Conservation (phyloP, 2,329 filamentous ascomycete genomes). For the Aspergillus sp. region DNA sequence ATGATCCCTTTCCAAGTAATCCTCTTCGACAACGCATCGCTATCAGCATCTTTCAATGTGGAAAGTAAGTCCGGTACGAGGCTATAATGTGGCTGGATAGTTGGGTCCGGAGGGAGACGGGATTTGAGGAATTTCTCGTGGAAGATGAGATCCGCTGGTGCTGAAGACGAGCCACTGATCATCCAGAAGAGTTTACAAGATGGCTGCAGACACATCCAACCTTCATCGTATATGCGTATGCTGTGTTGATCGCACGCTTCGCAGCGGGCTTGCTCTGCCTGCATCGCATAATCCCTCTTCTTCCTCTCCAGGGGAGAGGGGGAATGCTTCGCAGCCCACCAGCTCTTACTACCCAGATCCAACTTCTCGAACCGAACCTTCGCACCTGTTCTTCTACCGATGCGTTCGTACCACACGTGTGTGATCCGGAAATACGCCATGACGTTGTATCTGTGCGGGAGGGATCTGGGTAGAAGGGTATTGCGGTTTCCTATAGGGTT, state of each 20-base stretch:
- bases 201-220: slow-evolving; percentile 62
- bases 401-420: slow-evolving; percentile 67
- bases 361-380: slow-evolving; percentile 69
- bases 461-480: slow-evolving; percentile 48
- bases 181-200: slow-evolving; percentile 60
- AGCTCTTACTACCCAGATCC: slow-evolving; percentile 53
- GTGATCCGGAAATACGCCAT: slow-evolving; percentile 70
- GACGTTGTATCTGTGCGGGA: slow-evolving; percentile 64
- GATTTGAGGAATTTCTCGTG: slow-evolving; percentile 60
- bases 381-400: slow-evolving; percentile 46
- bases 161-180: slow-evolving; percentile 35
- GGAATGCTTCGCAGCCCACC: slow-evolving; percentile 52
- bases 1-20: slow-evolving; percentile 65
- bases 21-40: slow-evolving; percentile 51
- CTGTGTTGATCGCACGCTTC: slow-evolving; percentile 41
- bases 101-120: slow-evolving; percentile 48
- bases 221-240: slow-evolving; percentile 42
- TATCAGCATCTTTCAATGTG: slow-evolving; percentile 37
- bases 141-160: slow-evolving; percentile 49
- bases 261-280: slow-evolving; percentile 39
- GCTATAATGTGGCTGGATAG: slow-evolving; percentile 37
- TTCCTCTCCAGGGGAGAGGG: slow-evolving; percentile 25
- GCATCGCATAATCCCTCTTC: slow-evolving; percentile 29
- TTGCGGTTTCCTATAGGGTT: slow-evolving; percentile 53
- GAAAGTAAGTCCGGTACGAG: slow-evolving; percentile 46